Percentiles rank a stretch among this genome's conserved stretches.
These are phyloP conservation scores for Rosa rugosa DNA, from an alignment of 306 rosid species.

Conservation along the genomic window DNA sequence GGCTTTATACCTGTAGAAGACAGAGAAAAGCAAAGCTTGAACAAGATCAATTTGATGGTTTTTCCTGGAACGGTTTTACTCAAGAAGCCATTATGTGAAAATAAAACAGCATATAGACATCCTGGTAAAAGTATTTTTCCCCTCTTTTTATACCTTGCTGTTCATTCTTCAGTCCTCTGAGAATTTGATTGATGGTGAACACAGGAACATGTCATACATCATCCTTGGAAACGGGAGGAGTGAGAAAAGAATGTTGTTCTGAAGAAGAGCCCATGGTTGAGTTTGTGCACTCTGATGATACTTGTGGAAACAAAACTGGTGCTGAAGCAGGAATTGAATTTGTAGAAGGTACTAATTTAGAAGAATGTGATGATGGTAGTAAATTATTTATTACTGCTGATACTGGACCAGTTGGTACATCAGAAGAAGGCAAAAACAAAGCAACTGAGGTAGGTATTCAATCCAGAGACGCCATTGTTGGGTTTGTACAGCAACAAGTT, in stretches of 20 bases:
- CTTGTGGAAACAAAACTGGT: constrained; percentile 17
- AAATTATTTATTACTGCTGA: constrained; percentile 15
- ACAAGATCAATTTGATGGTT: constrained; percentile 79
- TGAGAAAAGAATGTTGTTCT: constrained; percentile 18
- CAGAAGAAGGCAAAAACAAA: constrained; percentile 27
- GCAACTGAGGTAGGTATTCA: constrained; percentile 24
- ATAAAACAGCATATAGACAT: constrained; percentile 30
- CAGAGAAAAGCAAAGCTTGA: constrained; percentile 57
- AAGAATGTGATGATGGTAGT: constrained; percentile 25
- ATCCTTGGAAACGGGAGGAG: constrained; percentile 28
- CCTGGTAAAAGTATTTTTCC: constrained; percentile 32
- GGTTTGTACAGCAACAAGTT: neutral
- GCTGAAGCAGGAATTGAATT: constrained; percentile 32
- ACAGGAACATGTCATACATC: constrained; percentile 33
- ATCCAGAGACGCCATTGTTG: constrained; percentile 18
- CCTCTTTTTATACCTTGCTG: constrained; percentile 10
- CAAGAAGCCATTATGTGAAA: constrained; percentile 53
- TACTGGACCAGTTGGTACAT: constrained; percentile 17
- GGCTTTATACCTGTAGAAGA: constrained; percentile 71
- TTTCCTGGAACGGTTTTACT: constrained; percentile 92
- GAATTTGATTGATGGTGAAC: constrained; percentile 28
- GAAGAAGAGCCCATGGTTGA: constrained; percentile 27
- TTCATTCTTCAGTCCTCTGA: neutral
- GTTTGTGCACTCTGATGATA: constrained; percentile 30
- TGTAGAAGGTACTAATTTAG: constrained; percentile 24